A percentile compares a stretch with the other conserved stretches of the same genome.
These are phyloP conservation scores for Bidens hawaiensis DNA, from an alignment of 140 eudicot species.

Conservation along the genomic window DNA sequence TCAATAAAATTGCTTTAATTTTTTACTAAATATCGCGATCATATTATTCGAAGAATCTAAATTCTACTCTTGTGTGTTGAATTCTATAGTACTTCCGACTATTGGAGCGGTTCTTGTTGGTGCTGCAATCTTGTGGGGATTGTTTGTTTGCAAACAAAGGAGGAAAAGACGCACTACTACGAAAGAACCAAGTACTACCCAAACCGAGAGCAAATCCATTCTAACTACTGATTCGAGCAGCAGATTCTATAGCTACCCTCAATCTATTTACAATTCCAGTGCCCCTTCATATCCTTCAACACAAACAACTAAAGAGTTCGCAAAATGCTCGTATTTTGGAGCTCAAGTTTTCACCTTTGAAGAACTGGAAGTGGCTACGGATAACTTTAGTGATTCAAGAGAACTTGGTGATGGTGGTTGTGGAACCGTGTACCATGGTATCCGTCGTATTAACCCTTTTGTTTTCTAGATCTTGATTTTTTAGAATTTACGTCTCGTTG, in stretches of 20 bases:
- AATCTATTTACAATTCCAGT: slow-evolving; percentile 40
- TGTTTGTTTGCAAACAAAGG: slow-evolving; percentile 37
- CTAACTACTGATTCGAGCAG: slow-evolving; percentile 20
- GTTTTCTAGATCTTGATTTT: too few species aligned
- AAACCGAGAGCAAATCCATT: slow-evolving; percentile 40
- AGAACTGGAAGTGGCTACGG: slow-evolving; percentile 82
- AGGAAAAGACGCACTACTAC: slow-evolving; percentile 36
- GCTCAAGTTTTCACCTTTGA: slow-evolving; percentile 62
- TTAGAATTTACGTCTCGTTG: too few species aligned
- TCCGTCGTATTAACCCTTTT: too few species aligned
- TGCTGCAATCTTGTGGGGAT: slow-evolving; percentile 35
- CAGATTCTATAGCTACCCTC: slow-evolving; percentile 21
- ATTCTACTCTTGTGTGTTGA: not conserved
- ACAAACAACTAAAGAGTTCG: slow-evolving; percentile 31
- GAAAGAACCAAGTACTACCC: not conserved
- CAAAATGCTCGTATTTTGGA: slow-evolving; percentile 58
- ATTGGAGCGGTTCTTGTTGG: slow-evolving; percentile 54
- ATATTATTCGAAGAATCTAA: slow-evolving; percentile 7
- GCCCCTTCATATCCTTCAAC: slow-evolving; percentile 60
- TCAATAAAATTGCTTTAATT: not conserved
- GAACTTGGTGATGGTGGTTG: slow-evolving; percentile 94
- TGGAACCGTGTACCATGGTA: slow-evolving; percentile 89
- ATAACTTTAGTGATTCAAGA: slow-evolving; percentile 53
- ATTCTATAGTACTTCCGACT: slow-evolving; percentile 46
- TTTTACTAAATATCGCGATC: not conserved